Evolutionary conservation across 805 yeast species (phyloP), one percentile per base, ranked within the genome.

Genomic region (Kodamaea laetipori): DNA sequence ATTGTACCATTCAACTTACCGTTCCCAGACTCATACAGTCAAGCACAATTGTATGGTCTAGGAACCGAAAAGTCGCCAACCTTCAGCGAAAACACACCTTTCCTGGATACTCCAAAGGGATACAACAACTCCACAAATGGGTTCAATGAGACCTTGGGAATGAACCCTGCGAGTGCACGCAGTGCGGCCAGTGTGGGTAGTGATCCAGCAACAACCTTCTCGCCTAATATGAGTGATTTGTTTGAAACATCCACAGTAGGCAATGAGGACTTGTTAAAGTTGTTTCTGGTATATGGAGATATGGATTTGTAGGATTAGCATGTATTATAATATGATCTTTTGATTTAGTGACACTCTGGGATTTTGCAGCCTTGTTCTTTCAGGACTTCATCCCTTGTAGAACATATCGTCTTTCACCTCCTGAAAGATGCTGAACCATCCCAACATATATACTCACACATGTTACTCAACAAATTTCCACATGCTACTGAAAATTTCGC

Each of bases 271-370:
- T 54, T 69, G 16, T 44, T 67, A 39, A 60, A 57, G 49, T 53
- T 69, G 24, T 66, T 69, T 39, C 67, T 64, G 42, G 46, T 66
- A 8, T 67, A 66, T 46, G 71, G 68, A 1, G 69, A 66, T 32
- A 39, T 61, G 13, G 67, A 61, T 30, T 35, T 35, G 17, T 35
- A 23, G 17, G 67, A 61, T 30, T 35, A 16, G 17, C 19, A 23
- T 13, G 15, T 12, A 33, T 7, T 33, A 21, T 33, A 33, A 11
- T 32, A 27, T 27, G 13, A 17, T 27, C 15, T 12, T 27, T 15
- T 4, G n/a, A n/a, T n/a, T n/a, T n/a, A n/a, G n/a, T n/a, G n/a
- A n/a, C n/a, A n/a, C n/a, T n/a, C n/a, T n/a, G n/a, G n/a, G n/a
- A n/a, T n/a, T n/a, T n/a, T n/a, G n/a, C n/a, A n/a, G n/a, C n/a